A percentile compares a stretch with the other conserved stretches of the same genome.
Conservation (phyloP, 2,329 filamentous ascomycete species). For the Cryoendolithus antarcticus region DNA sequence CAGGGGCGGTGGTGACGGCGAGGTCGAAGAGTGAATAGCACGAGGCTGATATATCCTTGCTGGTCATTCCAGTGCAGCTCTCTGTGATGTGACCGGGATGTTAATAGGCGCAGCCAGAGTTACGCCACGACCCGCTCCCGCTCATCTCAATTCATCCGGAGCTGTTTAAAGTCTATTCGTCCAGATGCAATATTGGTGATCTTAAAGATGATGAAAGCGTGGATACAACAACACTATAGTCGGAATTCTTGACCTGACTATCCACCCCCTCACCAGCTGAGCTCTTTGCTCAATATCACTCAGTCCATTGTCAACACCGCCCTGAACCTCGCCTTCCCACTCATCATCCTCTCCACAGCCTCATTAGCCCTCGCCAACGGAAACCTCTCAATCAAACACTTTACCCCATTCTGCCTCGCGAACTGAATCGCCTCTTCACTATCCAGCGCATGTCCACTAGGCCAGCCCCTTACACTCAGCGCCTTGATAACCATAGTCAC, state of each 20-base stretch:
- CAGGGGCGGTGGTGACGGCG: too few relatives aligned
- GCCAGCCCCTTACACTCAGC: conserved; percentile 39
- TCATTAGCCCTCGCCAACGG: conserved; percentile 38
- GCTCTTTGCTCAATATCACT: not conserved
- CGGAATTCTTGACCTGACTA: not conserved
- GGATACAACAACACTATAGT: too few relatives aligned
- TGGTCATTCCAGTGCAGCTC: too few relatives aligned
- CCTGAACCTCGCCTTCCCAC: conserved; percentile 39
- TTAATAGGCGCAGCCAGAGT: too few relatives aligned
- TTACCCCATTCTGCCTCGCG: conserved; percentile 33
- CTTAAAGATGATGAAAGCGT: too few relatives aligned
- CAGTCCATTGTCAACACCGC: conserved; percentile 38
- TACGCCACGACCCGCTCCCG: too few relatives aligned
- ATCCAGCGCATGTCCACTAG: conserved; percentile 40
- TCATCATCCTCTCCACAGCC: conserved; percentile 38
- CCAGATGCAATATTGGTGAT: too few relatives aligned
- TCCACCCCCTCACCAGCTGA: not conserved
- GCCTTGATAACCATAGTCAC: conserved; percentile 35
- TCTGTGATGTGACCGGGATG: too few relatives aligned
- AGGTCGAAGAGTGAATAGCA: too few relatives aligned
- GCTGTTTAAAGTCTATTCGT: too few relatives aligned
- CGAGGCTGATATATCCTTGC: too few relatives aligned
- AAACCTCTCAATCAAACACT: conserved; percentile 43
- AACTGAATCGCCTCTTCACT: conserved; percentile 42
- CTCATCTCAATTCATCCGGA: too few relatives aligned